Evolutionary conservation across 495 filamentous ascomycete genomes (phyloP).

Genomic region (Margaritispora aquatica): DNA sequence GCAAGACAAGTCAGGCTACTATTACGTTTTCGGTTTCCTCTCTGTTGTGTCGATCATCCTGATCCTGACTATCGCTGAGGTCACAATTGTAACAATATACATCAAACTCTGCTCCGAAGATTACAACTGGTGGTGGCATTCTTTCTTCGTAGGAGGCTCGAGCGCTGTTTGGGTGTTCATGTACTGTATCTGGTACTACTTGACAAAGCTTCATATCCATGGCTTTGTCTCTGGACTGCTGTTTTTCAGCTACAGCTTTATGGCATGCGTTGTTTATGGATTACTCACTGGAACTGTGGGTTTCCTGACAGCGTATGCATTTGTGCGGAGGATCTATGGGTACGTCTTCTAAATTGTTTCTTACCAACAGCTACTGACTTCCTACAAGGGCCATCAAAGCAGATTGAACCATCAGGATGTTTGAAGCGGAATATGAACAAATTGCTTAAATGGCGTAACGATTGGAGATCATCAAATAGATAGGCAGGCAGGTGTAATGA

Average conservation of each 20-base stretch:
- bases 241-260: constrained; percentile 77
- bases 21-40: constrained; percentile 92
- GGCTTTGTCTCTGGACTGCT: constrained; percentile 76
- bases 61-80: constrained; percentile 76
- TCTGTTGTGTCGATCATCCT: constrained; percentile 69
- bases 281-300: constrained; percentile 82
- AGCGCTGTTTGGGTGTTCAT: constrained; percentile 80
- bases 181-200: constrained; percentile 86
- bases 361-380: not conserved
- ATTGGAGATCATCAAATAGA: not conserved
- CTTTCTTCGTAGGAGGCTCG: constrained; percentile 76
- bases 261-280: constrained; percentile 81
- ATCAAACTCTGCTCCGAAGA: constrained; percentile 84
- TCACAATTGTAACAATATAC: constrained; percentile 86
- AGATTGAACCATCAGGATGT: not conserved
- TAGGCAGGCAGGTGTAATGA: not conserved
- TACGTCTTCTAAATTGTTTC: constrained; percentile 32
- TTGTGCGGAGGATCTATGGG: constrained; percentile 86
- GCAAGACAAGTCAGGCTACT: constrained; percentile 91
- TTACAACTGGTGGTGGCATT: constrained; percentile 96
- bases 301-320: constrained; percentile 81
- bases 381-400: not conserved
- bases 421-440: not conserved
- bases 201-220: constrained; percentile 72
- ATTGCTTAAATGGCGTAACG: not conserved